Evolutionary conservation across 2,329 filamentous ascomycete genomes (phyloP).

Genomic region (Paecilomyces dactylethromorphus): DNA sequence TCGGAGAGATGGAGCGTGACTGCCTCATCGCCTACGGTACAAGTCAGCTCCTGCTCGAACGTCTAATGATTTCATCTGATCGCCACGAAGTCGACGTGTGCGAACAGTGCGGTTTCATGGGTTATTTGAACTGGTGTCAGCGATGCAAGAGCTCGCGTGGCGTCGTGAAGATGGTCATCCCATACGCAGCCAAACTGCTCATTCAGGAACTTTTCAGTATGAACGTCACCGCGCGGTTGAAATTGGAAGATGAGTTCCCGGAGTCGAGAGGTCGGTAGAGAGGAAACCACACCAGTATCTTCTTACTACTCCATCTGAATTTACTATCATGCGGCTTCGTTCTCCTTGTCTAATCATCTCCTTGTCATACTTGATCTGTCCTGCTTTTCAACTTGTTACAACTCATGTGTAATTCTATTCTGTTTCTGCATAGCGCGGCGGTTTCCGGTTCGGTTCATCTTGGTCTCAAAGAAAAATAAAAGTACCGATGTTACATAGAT

Average conservation of each 20-base stretch:
- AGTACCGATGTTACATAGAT: not conserved
- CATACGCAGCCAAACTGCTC: conserved; percentile 91
- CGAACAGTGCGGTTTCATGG: conserved; percentile 89
- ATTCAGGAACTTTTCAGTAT: conserved; percentile 96
- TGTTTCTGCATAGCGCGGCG: not conserved
- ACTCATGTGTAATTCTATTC: not conserved
- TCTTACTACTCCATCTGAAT: no score
- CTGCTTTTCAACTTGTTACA: not conserved
- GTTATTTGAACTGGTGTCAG: conserved; percentile 90
- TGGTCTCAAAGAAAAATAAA: not conserved
- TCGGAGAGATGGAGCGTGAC: conserved; percentile 98
- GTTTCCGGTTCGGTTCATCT: not conserved
- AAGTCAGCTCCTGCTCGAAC: conserved; percentile 82
- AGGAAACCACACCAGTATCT: not conserved
- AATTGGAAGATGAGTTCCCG: conserved; percentile 91
- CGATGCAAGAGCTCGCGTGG: conserved; percentile 79
- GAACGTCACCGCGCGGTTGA: conserved; percentile 92
- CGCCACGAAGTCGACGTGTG: conserved; percentile 89
- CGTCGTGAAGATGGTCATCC: conserved; percentile 90
- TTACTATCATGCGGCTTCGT: no score
- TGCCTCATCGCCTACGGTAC: conserved; percentile 96
- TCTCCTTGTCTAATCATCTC: no score
- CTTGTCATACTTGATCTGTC: not conserved
- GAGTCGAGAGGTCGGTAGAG: conserved; percentile 31
- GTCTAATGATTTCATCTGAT: conserved; percentile 91